Percentiles rank a stretch among this genome's conserved stretches.
Evolutionary conservation across 192 early-diverging fungal species (phyloP).

Genomic region (Rhizophlyctis rosea): DNA sequence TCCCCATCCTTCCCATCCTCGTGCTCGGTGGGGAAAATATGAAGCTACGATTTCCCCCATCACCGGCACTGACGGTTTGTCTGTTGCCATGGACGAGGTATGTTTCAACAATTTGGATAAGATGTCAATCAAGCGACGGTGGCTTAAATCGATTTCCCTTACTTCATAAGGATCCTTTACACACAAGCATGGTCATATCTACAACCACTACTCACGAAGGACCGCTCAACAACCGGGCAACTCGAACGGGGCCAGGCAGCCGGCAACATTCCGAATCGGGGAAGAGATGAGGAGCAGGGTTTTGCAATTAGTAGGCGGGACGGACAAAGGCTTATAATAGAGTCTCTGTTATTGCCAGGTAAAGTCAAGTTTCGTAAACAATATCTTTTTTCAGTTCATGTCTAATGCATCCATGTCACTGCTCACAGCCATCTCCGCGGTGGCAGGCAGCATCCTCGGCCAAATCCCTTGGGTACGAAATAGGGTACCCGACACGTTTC

Average conservation of each 20-base stretch:
- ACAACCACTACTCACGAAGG: not conserved
- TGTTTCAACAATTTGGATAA: constrained; percentile 16
- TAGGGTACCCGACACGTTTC: constrained; percentile 16
- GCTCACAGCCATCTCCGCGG: constrained; percentile 5
- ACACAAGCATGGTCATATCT: not conserved
- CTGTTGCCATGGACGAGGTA: constrained; percentile 34
- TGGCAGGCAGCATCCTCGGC: constrained; percentile 12
- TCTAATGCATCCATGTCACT: not conserved
- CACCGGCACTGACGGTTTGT: constrained; percentile 34
- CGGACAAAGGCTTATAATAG: constrained; percentile 25
- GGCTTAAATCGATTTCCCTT: no score
- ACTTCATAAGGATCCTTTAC: not conserved
- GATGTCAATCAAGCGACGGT: constrained; percentile 4
- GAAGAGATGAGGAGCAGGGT: constrained; percentile 15
- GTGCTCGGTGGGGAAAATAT: constrained; percentile 31
- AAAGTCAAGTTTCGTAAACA: not conserved
- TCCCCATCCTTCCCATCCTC: constrained; percentile 38
- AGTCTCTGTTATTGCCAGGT: constrained; percentile 24
- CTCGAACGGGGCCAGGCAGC: not conserved
- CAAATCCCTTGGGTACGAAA: constrained; percentile 16
- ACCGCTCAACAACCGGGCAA: not conserved
- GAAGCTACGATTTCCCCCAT: constrained; percentile 31
- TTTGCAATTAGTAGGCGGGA: constrained; percentile 4
- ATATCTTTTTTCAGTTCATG: not conserved
- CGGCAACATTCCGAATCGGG: not conserved